These are phyloP conservation scores for Cyclocybe cylindracea DNA, from an alignment of 768 basidiomycete species.

Conservation along the genomic window DNA sequence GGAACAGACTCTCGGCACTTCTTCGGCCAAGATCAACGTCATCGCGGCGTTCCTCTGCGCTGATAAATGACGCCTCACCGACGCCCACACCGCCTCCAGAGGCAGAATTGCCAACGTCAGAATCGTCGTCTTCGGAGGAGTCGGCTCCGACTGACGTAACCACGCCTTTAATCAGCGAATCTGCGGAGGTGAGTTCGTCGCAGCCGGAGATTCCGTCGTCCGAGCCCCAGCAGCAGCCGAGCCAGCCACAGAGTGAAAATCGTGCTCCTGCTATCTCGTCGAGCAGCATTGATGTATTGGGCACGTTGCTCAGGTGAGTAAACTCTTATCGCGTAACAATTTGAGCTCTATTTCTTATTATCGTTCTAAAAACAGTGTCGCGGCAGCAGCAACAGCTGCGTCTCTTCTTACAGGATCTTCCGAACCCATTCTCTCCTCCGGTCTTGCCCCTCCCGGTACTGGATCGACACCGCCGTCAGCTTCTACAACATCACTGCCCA, in stretches of 20 bases:
- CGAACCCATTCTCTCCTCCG: constrained; percentile 61
- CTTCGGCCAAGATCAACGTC: constrained; percentile 18
- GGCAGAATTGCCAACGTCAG: constrained; percentile 11
- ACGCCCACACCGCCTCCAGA: constrained; percentile 9
- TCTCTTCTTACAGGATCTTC: constrained; percentile 78
- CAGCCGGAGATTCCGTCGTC: not conserved
- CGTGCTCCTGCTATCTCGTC: constrained; percentile 51
- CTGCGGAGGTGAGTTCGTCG: not conserved
- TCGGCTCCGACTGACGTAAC: not conserved
- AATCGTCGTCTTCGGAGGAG: constrained; percentile 4
- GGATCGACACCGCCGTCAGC: constrained; percentile 2
- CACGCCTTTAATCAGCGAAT: constrained; percentile 7
- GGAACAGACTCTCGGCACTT: constrained; percentile 28
- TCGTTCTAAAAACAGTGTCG: constrained; percentile 53
- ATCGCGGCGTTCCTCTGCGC: constrained; percentile 11
- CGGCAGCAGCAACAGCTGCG: constrained; percentile 89
- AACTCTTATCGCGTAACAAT: constrained; percentile 1
- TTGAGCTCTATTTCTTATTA: not conserved
- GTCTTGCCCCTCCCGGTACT: constrained; percentile 42
- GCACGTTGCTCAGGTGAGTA: constrained; percentile 76
- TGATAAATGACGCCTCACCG: constrained; percentile 6
- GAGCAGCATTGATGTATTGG: constrained; percentile 80
- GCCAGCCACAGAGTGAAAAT: constrained; percentile 5
- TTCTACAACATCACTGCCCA: constrained; percentile 27
- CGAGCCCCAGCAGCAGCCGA: not conserved